phyloP scores from a whole-genome alignment of 208 protist genomes.

The Porcisia deanei region DNA sequence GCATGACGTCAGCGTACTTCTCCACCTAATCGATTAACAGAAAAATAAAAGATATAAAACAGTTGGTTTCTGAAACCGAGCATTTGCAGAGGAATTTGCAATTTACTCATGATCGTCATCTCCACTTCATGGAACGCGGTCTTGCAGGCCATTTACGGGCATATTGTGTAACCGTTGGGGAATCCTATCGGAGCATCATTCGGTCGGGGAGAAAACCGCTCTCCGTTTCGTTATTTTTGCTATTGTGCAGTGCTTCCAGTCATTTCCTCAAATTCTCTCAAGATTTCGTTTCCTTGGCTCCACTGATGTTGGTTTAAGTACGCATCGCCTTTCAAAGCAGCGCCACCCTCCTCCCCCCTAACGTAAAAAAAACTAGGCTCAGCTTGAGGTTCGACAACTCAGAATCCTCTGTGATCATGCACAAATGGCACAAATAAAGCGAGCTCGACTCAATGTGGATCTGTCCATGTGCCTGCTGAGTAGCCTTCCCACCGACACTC shows the following conservation, averaged over 20 bases:
- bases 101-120: background rate
- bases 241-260: no score
- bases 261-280: background rate
- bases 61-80: background rate
- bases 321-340: background rate
- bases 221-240: background rate
- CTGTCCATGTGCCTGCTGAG: slow-evolving; percentile 52
- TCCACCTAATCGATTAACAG: background rate
- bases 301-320: background rate
- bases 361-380: background rate
- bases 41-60: background rate
- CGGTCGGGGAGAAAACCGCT: background rate
- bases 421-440: slow-evolving; percentile 25
- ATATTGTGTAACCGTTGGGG: background rate
- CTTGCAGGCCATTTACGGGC: background rate
- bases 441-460: slow-evolving; percentile 29
- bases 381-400: background rate
- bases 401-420: background rate
- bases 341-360: background rate
- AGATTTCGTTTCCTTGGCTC: background rate
- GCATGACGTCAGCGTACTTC: background rate
- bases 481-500: slow-evolving; percentile 58
- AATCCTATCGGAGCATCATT: background rate
- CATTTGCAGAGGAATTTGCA: background rate
- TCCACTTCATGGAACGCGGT: background rate